phyloP scores from a whole-genome alignment of 768 basidiomycete species.

The Amanita muscaria region DNA sequence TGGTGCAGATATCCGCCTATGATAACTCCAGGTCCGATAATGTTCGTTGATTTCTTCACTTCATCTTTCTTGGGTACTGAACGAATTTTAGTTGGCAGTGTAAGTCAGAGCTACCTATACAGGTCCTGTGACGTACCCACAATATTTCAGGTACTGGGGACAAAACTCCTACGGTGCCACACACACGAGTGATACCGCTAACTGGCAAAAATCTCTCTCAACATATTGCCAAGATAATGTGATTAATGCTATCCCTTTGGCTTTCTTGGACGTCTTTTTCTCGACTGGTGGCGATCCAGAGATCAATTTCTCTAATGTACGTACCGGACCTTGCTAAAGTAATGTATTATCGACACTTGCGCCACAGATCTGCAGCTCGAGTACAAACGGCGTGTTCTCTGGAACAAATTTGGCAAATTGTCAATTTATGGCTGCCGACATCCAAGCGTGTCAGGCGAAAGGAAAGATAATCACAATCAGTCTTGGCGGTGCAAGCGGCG shows the following conservation, averaged over 20 bases:
- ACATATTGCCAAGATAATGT: constrained; percentile 52
- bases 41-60: neutral
- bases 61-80: neutral
- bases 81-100: neutral
- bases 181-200: constrained; percentile 27
- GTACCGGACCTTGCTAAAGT: neutral
- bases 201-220: constrained; percentile 43
- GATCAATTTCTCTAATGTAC: constrained; percentile 49
- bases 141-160: constrained; percentile 36
- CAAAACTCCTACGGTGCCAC: constrained; percentile 55
- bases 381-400: constrained; percentile 33
- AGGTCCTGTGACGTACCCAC: neutral
- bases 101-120: neutral
- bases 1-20: neutral
- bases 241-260: constrained; percentile 52
- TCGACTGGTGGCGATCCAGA: constrained; percentile 48
- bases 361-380: constrained; percentile 41
- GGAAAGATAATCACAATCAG: constrained; percentile 44
- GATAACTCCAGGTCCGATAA: neutral
- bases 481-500: constrained; percentile 46
- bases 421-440: constrained; percentile 43
- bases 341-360: neutral
- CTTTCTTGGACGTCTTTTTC: constrained; percentile 55
- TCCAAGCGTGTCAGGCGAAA: constrained; percentile 48
- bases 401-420: constrained; percentile 55